Base-by-base conservation (phyloP, 1,139 yeast genomes). In the Scheffersomyces illinoinensis region DNA sequence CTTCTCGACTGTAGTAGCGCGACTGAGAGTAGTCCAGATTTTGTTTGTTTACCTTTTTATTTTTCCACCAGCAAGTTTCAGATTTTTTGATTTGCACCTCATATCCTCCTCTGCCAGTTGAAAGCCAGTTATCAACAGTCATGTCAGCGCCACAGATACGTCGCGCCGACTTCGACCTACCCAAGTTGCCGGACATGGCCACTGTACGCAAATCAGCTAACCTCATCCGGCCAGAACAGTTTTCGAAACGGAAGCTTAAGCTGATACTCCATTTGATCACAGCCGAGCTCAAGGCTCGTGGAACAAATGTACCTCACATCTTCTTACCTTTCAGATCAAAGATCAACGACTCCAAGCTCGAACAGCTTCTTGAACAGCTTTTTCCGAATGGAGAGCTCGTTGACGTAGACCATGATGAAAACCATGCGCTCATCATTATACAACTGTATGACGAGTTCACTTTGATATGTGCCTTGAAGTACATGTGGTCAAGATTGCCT, bases 401-500 rank as follows among this genome's bases (percentile, higher is more conserved):
- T 4, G 26, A 56, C 4, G 43, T 46, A 21, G 56, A 64, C 18
- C 59, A 58, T 47, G 79, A 79, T 21, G 76, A 75, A 50, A 70
- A 71, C 10, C 68, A 70, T 4, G 70, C 84, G 43, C 67, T 71
- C 24, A 69, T 73, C 47, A 73, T 81, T 1, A 75, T 88, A 17
- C 68, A 74, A 54, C 66, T 73, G 54, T 82, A 87, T 2, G 90
- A 88, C 65, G 90, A 85, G 61, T 86, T 83, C 70, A 89, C 95
- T 0, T 76, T 91, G 54, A 86, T 90, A 55, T 85, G 93, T 60
- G 87, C 88, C 3, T 76, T 92, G 61, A 92, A 91, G 69, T 92
- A 90, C 74, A 79, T 93, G 57, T 93, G 98, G 98, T 85, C 95
- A 62, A 77, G 98, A 62, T 74, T 93, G 43, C 95, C 95, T 2